Evolutionary conservation across 208 protist species (phyloP).

Genomic region (Zelonia costaricensis): DNA sequence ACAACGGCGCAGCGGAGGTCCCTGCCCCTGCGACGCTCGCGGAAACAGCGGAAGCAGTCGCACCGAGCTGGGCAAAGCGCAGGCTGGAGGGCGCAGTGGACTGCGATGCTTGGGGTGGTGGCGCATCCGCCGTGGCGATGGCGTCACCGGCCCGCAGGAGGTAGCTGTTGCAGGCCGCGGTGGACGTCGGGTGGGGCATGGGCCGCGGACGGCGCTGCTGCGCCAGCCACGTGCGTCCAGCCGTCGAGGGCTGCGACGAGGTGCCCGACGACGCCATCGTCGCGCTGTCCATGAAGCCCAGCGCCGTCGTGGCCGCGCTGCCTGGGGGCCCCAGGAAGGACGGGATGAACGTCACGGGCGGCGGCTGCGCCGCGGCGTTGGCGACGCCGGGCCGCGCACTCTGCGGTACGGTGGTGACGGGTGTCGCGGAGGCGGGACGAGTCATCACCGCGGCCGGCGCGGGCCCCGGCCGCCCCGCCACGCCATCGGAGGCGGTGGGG

Average conservation of each 20-base stretch:
- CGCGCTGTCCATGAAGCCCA: not conserved
- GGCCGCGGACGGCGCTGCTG: conserved; percentile 14
- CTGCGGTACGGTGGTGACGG: no score
- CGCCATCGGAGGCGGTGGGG: no score
- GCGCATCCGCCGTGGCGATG: not conserved
- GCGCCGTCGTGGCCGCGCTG: no score
- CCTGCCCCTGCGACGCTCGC: not conserved
- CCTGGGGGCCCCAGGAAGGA: no score
- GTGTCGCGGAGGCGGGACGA: no score
- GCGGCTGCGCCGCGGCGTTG: no score
- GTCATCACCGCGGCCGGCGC: no score
- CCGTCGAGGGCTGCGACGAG: not conserved
- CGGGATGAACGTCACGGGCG: no score
- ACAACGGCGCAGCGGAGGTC: not conserved
- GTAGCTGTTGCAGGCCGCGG: conserved; percentile 6
- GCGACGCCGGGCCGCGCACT: no score
- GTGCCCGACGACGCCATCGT: not conserved
- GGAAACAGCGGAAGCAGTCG: not conserved
- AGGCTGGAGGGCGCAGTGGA: not conserved
- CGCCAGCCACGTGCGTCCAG: not conserved
- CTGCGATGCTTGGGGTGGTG: not conserved
- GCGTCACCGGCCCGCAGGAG: conserved; percentile 3
- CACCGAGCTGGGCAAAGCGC: not conserved
- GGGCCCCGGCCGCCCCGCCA: no score
- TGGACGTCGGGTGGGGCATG: conserved; percentile 18